Base-by-base conservation (phyloP, 2,329 filamentous ascomycete genomes). In the Penicillium sp. region DNA sequence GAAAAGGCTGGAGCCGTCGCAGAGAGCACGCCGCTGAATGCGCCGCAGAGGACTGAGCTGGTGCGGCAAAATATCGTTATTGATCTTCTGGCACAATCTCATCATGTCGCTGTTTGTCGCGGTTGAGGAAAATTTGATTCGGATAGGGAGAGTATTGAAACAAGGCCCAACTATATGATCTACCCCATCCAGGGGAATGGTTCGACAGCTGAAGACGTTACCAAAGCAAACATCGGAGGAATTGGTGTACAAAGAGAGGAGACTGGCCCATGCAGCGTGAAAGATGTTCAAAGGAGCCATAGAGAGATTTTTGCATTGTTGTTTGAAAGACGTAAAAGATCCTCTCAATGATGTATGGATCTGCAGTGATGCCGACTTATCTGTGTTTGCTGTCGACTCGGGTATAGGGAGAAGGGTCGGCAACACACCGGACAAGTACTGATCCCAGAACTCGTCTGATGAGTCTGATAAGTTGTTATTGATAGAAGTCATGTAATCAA, bases 121-220 rank as follows among this genome's bases (percentile, higher is more conserved):
- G 2, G 69, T 69, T 2, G 67, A 67, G 1, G 78, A 72, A 9
- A 89, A 57, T 30, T 84, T 73, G 14, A 84, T 74, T 26, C 90
- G 82, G 1, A 91, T 67, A 0, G 92, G 91, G 11, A 96, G 74
- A 0, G 92, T 96, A 67, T 96, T 97, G 78, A 97, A 96, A 69
- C 91, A 96, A 0, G 92, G 92, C 0, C 90, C 91, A n/a, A 95
- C 83, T 6, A 96, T 81, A 4, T 80, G 77, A 35, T 92, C 85
- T 10, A 93, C 77, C 0, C 81, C 82, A 6, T 87, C 80, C 2
- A 92, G 70, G 0, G 83, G 74, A 9, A 90, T 68, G 0, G 85
- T 87, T 7, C 92, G 84, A 1, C 92, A 91, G 65, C 85, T 92
- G 52, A 93, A 81, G 2, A 97, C 87, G 63, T 90, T 94, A 0